Evolutionary conservation across 805 yeast species (phyloP).

Genomic region (Starmerella sirachaensis): DNA sequence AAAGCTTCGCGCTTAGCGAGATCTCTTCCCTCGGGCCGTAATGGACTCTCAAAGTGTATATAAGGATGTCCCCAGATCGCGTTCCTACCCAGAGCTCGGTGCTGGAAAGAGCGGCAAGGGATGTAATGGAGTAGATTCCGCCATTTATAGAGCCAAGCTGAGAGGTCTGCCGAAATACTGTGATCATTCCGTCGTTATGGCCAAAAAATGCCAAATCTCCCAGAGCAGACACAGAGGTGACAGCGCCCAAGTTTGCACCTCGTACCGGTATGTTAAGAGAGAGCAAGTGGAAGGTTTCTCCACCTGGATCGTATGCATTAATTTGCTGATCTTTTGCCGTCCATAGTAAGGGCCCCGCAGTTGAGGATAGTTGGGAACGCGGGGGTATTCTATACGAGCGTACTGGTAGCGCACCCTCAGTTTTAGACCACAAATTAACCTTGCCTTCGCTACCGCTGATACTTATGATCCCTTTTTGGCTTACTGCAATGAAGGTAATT

Average conservation of each 20-base stretch:
- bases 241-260: constrained; percentile 15
- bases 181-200: constrained; percentile 31
- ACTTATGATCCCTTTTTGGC: constrained; percentile 14
- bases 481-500: constrained; percentile 7
- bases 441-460: constrained; percentile 31
- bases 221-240: constrained; percentile 19
- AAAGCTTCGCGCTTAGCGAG: constrained; percentile 27
- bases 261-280: constrained; percentile 15
- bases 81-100: constrained; percentile 30
- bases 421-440: constrained; percentile 27
- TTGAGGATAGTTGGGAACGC: too few species aligned
- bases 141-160: constrained; percentile 25
- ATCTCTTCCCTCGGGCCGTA: not conserved
- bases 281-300: constrained; percentile 8
- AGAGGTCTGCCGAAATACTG: constrained; percentile 24
- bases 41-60: constrained; percentile 23
- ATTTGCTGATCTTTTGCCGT: constrained; percentile 27
- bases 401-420: constrained; percentile 13
- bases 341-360: constrained; percentile 29
- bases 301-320: constrained; percentile 25
- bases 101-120: constrained; percentile 20
- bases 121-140: constrained; percentile 26
- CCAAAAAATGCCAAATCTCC: constrained; percentile 29
- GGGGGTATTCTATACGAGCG: too few species aligned
- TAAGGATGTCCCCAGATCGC: constrained; percentile 29